Evolutionary conservation across 2,329 filamentous ascomycete species (phyloP).

Genomic region (Epichloe glyceriae): DNA sequence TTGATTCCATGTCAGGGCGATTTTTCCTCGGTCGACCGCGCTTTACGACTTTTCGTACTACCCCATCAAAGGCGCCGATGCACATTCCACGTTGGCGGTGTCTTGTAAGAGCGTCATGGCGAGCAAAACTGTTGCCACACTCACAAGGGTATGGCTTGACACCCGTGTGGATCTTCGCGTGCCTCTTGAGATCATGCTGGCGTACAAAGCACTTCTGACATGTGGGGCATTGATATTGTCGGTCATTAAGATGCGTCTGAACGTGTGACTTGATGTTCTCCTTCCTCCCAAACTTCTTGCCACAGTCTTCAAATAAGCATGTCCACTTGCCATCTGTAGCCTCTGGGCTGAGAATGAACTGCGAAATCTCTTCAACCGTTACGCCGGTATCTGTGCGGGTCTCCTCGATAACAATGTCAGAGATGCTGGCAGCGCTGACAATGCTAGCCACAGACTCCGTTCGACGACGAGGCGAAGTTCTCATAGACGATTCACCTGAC

Average conservation of each 20-base stretch:
- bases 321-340: constrained; percentile 65
- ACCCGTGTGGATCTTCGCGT: constrained; percentile 93
- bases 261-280: constrained; percentile 99
- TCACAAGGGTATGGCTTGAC: constrained; percentile 92
- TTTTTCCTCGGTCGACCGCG: constrained; percentile 52
- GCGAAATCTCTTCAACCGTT: constrained; percentile 69
- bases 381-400: constrained; percentile 69
- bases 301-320: constrained; percentile 65
- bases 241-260: constrained; percentile 92
- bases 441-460: constrained; percentile 48
- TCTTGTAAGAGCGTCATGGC: constrained; percentile 87
- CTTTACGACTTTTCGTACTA: constrained; percentile 46
- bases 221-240: constrained; percentile 85
- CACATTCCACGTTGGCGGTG: constrained; percentile 96
- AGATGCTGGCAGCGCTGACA: constrained; percentile 45
- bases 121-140: constrained; percentile 87
- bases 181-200: constrained; percentile 92
- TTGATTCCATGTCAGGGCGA: constrained; percentile 41
- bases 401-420: constrained; percentile 51
- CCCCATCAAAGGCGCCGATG: constrained; percentile 80
- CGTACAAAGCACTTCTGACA: constrained; percentile 95
- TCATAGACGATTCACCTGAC: constrained; percentile 9
- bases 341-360: constrained; percentile 62
- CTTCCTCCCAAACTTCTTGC: constrained; percentile 87
- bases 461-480: constrained; percentile 32